Conservation (phyloP, 192 early-diverging fungal species). For the Backusella macrospora region DNA sequence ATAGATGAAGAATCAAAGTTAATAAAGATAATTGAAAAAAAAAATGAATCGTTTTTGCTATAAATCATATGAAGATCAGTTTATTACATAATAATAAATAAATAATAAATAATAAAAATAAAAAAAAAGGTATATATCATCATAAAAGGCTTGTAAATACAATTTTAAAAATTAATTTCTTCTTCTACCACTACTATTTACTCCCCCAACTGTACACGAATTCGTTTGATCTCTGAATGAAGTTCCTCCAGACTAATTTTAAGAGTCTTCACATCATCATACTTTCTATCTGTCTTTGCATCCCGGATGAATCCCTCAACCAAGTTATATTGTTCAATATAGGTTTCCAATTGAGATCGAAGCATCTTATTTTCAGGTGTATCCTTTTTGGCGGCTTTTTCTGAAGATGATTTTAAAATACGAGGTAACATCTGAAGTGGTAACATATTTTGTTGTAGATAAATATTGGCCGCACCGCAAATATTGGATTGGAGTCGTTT, state of each 20-base stretch:
- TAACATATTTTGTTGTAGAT: conserved; percentile 79
- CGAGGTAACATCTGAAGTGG: conserved; percentile 72
- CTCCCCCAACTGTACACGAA: conserved; percentile 18
- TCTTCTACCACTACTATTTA: not conserved
- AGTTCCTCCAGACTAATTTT: conserved; percentile 66
- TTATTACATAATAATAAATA: too few species aligned
- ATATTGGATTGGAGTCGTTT: conserved; percentile 68
- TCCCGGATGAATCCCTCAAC: conserved; percentile 69
- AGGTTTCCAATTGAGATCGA: conserved; percentile 51
- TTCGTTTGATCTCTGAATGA: conserved; percentile 59
- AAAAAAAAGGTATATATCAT: too few species aligned
- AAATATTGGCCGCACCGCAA: conserved; percentile 64
- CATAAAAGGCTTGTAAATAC: too few species aligned
- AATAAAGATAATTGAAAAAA: too few species aligned
- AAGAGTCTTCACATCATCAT: conserved; percentile 74
- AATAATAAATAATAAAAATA: too few species aligned
- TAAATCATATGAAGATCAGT: too few species aligned
- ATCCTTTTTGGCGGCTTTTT: conserved; percentile 6
- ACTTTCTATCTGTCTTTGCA: conserved; percentile 62
- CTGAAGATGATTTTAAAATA: conserved; percentile 44
- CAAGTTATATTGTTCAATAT: conserved; percentile 67
- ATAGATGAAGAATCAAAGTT: too few species aligned
- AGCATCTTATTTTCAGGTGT: conserved; percentile 39
- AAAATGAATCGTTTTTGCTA: too few species aligned
- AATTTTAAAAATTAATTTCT: too few species aligned